Percentiles rank a stretch among this genome's conserved stretches.
These are phyloP conservation scores for Vitis hybrid DNA, from an alignment of 177 flowering plant genomes.

Conservation along the genomic window DNA sequence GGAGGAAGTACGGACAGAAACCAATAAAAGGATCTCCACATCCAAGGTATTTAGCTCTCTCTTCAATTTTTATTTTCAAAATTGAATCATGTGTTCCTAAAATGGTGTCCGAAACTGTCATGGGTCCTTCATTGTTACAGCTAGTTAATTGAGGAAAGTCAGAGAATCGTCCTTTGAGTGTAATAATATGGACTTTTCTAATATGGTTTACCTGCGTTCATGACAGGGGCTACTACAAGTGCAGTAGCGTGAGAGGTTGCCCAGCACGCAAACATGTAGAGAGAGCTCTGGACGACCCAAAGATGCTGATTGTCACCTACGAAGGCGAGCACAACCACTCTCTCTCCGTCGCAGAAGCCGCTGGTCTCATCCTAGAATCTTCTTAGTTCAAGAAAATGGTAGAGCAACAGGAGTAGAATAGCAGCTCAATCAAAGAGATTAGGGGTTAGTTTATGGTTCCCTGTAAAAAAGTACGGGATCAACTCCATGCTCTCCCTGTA, in stretches of 20 bases:
- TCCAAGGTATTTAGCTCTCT: conserved; percentile 57
- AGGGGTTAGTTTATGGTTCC: neutral
- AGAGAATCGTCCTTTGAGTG: neutral
- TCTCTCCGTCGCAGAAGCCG: conserved; percentile 45
- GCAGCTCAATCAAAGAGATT: too few species aligned
- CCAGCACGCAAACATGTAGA: conserved; percentile 82
- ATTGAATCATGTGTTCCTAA: neutral
- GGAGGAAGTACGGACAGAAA: conserved; percentile 97
- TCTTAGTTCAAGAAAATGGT: conserved; percentile 28
- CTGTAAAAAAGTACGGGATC: conserved; percentile 12
- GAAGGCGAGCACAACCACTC: conserved; percentile 76
- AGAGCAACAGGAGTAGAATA: too few species aligned
- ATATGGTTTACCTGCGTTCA: neutral
- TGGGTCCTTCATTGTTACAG: neutral
- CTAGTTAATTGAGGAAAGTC: neutral
- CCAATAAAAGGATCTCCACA: conserved; percentile 98
- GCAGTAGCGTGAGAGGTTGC: conserved; percentile 78
- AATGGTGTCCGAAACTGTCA: neutral
- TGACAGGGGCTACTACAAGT: conserved; percentile 81
- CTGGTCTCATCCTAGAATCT: conserved; percentile 58
- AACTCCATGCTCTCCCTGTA: conserved; percentile 2
- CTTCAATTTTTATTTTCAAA: neutral
- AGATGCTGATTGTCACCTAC: conserved; percentile 69
- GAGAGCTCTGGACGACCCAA: conserved; percentile 65
- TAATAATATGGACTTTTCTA: neutral